Evolutionary conservation across 805 yeast species (phyloP).

Genomic region (Myxozyma vanderwaltii): DNA sequence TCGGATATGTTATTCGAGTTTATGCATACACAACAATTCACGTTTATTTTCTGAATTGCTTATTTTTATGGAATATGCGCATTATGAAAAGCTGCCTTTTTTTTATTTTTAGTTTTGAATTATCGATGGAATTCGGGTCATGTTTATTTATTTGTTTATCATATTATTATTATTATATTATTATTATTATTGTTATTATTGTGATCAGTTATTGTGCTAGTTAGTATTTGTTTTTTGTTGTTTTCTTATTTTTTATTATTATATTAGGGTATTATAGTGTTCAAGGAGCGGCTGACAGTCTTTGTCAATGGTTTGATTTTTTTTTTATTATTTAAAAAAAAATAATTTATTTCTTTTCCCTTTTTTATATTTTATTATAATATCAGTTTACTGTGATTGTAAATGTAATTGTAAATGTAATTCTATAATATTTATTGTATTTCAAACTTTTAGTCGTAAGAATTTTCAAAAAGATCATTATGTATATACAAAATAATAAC

Average conservation of each 20-base stretch:
- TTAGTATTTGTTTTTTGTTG: not conserved
- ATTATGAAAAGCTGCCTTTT: not conserved
- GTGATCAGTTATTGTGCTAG: too few species aligned
- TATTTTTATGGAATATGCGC: not conserved
- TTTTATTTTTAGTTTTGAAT: not conserved
- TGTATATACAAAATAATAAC: too few species aligned
- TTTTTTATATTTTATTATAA: not conserved
- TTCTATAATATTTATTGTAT: too few species aligned
- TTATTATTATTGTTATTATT: not conserved
- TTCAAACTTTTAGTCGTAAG: too few species aligned
- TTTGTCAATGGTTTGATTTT: not conserved
- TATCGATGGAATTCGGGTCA: slow-evolving; percentile 3
- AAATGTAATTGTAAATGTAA: too few species aligned
- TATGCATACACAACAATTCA: too few species aligned
- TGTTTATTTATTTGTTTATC: not conserved
- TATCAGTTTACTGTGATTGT: too few species aligned
- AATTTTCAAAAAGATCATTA: too few species aligned
- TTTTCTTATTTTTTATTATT: not conserved
- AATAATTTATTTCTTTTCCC: not conserved
- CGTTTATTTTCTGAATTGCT: not conserved
- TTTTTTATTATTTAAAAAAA: not conserved
- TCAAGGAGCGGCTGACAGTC: too few species aligned
- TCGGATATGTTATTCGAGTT: too few species aligned
- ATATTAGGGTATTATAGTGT: not conserved
- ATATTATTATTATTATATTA: not conserved